A percentile compares a stretch with the other conserved stretches of the same genome.
Conservation (phyloP, 2,329 filamentous ascomycete genomes). For the Sporothrix humicola region DNA sequence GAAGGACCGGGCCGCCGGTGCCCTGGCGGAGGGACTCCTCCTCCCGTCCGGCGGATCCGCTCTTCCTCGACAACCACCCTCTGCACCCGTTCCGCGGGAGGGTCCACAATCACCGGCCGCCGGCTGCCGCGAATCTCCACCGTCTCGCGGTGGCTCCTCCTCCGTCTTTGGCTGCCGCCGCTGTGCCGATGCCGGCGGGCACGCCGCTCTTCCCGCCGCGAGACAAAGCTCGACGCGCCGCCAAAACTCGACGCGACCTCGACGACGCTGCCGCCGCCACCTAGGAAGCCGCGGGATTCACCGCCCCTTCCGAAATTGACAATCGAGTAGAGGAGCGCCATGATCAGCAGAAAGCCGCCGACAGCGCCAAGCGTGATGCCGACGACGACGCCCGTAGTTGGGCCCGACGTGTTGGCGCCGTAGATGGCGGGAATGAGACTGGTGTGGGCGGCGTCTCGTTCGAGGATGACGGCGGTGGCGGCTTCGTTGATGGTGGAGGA, state of each 20-base stretch:
- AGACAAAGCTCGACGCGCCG: conserved; percentile 40
- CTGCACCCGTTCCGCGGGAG: conserved; percentile 37
- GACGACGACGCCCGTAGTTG: conserved; percentile 47
- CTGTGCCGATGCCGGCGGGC: neutral
- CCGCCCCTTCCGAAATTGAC: conserved; percentile 41
- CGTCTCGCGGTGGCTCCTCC: conserved; percentile 40
- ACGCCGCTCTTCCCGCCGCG: conserved; percentile 32
- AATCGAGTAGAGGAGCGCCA: conserved; percentile 46
- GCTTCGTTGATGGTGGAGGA: neutral
- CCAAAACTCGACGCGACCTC: conserved; percentile 37
- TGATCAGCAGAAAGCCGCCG: conserved; percentile 51
- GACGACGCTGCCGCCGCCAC: conserved; percentile 33
- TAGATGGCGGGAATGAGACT: conserved; percentile 45
- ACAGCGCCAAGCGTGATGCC: conserved; percentile 50
- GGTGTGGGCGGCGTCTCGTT: conserved; percentile 38
- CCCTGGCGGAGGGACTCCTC: too few species aligned
- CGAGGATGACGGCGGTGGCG: neutral
- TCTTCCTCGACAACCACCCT: conserved; percentile 41
- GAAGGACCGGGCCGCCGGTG: conserved; percentile 8
- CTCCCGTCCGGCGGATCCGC: conserved; percentile 23
- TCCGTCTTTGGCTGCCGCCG: conserved; percentile 30
- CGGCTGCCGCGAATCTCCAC: conserved; percentile 42
- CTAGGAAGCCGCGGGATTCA: conserved; percentile 1
- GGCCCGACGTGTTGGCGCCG: conserved; percentile 40
- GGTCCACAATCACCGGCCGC: conserved; percentile 41